Evolutionary conservation across 2,329 filamentous ascomycete species (phyloP).

Genomic region (Fusarium acutatum): DNA sequence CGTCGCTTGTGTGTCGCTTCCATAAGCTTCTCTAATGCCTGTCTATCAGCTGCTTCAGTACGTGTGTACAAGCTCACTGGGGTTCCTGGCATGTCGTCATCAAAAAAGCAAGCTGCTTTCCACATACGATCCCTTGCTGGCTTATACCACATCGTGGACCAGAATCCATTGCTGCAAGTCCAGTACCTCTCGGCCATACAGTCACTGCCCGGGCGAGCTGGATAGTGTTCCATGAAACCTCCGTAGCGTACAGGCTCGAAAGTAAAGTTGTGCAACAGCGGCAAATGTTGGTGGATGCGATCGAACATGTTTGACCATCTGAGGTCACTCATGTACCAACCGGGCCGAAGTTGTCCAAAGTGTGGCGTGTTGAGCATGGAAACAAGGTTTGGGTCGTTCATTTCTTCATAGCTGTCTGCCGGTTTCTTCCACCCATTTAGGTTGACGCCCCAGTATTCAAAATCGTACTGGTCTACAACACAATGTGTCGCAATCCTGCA

Average conservation of each 20-base stretch:
- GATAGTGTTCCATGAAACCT: too few species aligned
- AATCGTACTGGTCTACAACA: rapidly evolving
- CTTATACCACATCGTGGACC: too few species aligned
- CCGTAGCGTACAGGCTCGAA: too few species aligned
- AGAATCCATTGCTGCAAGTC: too few species aligned
- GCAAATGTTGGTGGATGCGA: conserved; percentile 14
- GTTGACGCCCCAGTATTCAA: neutral
- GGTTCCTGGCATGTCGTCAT: neutral
- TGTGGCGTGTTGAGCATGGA: neutral
- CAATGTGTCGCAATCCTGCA: conserved; percentile 22
- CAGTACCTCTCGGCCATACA: too few species aligned
- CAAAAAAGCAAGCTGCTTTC: neutral
- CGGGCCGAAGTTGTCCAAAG: neutral
- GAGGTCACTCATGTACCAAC: neutral
- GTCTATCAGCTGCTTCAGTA: neutral
- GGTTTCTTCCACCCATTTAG: conserved; percentile 22
- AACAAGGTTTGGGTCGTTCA: too few species aligned
- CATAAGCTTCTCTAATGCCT: neutral
- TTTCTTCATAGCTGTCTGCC: too few species aligned
- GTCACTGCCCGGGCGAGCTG: too few species aligned
- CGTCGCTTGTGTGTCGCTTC: neutral
- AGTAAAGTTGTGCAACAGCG: neutral
- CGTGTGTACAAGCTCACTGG: neutral
- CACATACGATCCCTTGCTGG: too few species aligned
- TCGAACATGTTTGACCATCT: conserved; percentile 38